These are phyloP conservation scores for Limonomyces culmigenus DNA, from an alignment of 1,284 basidiomycete genomes.

Conservation along the genomic window DNA sequence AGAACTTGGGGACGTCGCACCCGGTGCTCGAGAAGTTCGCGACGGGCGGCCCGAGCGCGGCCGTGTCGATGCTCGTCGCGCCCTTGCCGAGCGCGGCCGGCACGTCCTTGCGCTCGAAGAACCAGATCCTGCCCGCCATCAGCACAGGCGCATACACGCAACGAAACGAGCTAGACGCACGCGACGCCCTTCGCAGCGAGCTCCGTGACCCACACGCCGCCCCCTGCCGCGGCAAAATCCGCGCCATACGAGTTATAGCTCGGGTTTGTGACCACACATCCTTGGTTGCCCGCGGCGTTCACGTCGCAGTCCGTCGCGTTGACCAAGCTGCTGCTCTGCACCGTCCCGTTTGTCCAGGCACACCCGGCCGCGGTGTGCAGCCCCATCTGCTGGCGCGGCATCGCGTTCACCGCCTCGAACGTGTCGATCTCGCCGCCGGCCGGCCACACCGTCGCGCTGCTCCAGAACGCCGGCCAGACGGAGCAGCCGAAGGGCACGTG, in stretches of 20 bases:
- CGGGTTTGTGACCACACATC: conserved; percentile 42
- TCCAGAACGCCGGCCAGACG: conserved; percentile 60
- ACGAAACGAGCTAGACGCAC: conserved; percentile 66
- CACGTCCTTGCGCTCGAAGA: conserved; percentile 30
- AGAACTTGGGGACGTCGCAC: conserved; percentile 44
- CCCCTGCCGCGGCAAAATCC: conserved; percentile 43
- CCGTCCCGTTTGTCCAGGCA: conserved; percentile 23
- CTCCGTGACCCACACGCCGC: conserved; percentile 61
- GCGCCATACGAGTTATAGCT: conserved; percentile 40
- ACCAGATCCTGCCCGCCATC: background rate
- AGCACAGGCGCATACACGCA: conserved; percentile 13
- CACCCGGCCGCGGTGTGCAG: conserved; percentile 51
- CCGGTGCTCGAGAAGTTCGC: conserved; percentile 47
- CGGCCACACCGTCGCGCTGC: conserved; percentile 46
- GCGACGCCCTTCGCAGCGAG: conserved; percentile 45
- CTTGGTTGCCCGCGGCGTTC: conserved; percentile 34
- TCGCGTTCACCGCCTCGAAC: conserved; percentile 58
- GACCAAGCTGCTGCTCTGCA: conserved; percentile 32
- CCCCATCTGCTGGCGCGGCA: conserved; percentile 44
- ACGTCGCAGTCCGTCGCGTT: conserved; percentile 46
- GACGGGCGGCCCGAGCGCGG: conserved; percentile 45
- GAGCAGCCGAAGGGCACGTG: conserved; percentile 66
- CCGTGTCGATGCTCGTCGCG: conserved; percentile 40
- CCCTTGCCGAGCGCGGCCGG: conserved; percentile 37
- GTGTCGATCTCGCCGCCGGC: conserved; percentile 45